Conservation (phyloP, 768 basidiomycete species). For the Rhizopogon vulgaris region DNA sequence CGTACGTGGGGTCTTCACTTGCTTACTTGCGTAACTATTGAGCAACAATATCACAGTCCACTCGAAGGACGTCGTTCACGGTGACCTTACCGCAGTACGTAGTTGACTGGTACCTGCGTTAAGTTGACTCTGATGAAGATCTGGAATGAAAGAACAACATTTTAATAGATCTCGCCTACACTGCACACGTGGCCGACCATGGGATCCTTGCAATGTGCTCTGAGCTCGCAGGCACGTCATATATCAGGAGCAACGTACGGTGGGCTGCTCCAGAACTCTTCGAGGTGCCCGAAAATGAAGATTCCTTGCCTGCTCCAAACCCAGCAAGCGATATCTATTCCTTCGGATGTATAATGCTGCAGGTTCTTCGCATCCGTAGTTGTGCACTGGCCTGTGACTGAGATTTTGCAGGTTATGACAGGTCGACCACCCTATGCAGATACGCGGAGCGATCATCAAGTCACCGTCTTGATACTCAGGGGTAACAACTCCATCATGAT, state of each 20-base stretch:
- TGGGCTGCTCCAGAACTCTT: conserved; percentile 1
- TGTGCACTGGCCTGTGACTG: background rate
- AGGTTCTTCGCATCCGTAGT: background rate
- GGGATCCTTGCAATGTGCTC: conserved; percentile 6
- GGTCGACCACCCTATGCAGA: conserved; percentile 1
- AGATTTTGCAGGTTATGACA: background rate
- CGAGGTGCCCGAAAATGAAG: background rate
- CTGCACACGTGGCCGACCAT: background rate
- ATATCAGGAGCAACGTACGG: background rate
- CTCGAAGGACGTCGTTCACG: background rate
- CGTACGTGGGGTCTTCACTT: background rate
- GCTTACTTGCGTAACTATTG: background rate
- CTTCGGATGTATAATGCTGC: conserved; percentile 1
- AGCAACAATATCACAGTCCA: background rate
- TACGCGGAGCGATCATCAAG: conserved; percentile 6
- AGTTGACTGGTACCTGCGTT: background rate
- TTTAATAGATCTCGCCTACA: background rate
- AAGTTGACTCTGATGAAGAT: background rate
- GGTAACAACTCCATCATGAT: no score
- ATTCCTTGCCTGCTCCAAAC: background rate
- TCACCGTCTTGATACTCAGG: conserved; percentile 15
- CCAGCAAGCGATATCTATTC: background rate
- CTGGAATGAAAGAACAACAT: background rate
- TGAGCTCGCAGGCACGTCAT: background rate
- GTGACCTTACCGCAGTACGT: conserved; percentile 25